Conservation (phyloP, 1,139 yeast species). For the Nadsonia commutata region DNA sequence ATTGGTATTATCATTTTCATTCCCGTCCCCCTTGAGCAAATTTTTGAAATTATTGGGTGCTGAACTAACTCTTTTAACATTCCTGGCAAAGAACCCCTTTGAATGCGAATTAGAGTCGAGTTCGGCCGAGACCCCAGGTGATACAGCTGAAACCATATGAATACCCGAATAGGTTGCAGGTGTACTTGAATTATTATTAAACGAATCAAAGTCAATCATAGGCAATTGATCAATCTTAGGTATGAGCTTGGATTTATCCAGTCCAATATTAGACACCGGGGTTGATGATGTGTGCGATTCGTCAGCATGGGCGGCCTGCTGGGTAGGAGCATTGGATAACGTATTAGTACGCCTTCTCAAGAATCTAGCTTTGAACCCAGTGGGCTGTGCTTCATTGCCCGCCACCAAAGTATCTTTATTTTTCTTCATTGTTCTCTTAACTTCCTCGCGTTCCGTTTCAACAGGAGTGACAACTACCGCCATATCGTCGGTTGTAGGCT, state of each 20-base stretch:
- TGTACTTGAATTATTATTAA: neutral
- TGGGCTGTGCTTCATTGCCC: neutral
- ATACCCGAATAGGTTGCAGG: neutral
- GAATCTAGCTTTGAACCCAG: neutral
- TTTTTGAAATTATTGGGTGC: slow-evolving; percentile 48
- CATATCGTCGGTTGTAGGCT: neutral
- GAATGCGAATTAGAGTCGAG: slow-evolving; percentile 10
- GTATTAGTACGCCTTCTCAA: neutral
- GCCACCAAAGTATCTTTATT: neutral
- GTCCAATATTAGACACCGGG: too few relatives aligned
- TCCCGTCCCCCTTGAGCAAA: slow-evolving; percentile 10
- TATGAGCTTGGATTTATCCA: neutral
- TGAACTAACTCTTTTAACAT: slow-evolving; percentile 62
- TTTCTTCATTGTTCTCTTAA: neutral
- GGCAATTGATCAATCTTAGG: slow-evolving; percentile 1
- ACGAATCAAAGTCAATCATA: neutral
- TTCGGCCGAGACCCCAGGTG: slow-evolving; percentile 4
- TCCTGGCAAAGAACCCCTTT: slow-evolving; percentile 33
- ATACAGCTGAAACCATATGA: neutral
- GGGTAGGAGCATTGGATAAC: neutral
- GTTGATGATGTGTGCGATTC: neutral
- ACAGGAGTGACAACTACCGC: neutral
- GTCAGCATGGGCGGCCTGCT: neutral
- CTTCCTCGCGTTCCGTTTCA: neutral
- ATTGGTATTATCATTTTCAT: neutral